Evolutionary conservation across 345 rosid species (phyloP), one percentile per base, ranked within the genome.

Genomic region (Populus davidiana): DNA sequence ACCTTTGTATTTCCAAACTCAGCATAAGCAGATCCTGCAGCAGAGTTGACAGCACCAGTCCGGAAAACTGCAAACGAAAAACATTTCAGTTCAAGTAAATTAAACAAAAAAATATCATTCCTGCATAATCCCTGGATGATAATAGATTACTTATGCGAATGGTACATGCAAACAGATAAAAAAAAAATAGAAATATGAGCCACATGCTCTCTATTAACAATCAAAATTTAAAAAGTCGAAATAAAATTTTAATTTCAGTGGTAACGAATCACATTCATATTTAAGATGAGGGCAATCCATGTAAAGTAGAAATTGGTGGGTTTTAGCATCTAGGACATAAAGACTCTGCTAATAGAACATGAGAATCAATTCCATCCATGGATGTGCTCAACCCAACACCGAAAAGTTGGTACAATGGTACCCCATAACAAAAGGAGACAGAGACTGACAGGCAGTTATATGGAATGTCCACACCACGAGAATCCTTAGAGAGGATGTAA

Each of bases 11-110:
- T 91, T 68, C 97, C 99, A 79, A 93, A 90, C 84, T 93, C 98
- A 43, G 97, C 98, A 83, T 92, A 96, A 74, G 99, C 98, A 83
- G 97, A 93, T 47, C 99, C 97, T 39, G 97, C 86, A 75, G 98
- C 98, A 84, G 94, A 87, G 68, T 85, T 93, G 74, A 93, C 99
- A 43, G 97, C 91, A 35, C 93, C 91, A 0, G 96, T 93, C 78
- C 90, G 91, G 81, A 96, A 92, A 83, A 89, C 97, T 92, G 86
- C 81, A 82, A 75, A 49, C 54, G 44, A 77, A 61, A 69, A 71
- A 70, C 49, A 36, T 38, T 41, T 69, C 16, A n/a, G 27, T 9
- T 75, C 25, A 67, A 20, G 23, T 13, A n/a, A 31, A 49, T 47
- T 5, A 54, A 2, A 68, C 5, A 9, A 73, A 16, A 64, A 13